These are phyloP conservation scores for Vinca major DNA, from an alignment of 305 asterid genomes.

Conservation along the genomic window DNA sequence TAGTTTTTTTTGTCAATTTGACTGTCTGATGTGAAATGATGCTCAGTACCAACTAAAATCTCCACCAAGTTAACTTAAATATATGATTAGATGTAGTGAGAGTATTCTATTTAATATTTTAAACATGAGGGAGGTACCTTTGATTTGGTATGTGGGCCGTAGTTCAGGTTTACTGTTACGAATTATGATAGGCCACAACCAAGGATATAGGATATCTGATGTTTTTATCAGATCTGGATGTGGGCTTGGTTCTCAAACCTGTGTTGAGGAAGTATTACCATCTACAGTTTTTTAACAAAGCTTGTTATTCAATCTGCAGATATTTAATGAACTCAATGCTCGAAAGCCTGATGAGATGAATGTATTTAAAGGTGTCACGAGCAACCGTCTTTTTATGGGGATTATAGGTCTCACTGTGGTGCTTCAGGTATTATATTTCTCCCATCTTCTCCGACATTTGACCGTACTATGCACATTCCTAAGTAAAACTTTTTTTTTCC, in stretches of 20 bases:
- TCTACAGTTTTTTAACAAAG: not conserved
- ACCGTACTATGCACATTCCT: not conserved
- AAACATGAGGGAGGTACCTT: not conserved
- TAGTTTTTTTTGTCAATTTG: not conserved
- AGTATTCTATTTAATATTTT: not conserved
- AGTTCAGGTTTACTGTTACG: not conserved
- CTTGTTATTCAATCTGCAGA: constrained; percentile 29
- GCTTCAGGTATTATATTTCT: constrained; percentile 55
- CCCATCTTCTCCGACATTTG: not conserved
- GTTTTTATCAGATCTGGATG: not conserved
- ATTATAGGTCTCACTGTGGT: constrained; percentile 55
- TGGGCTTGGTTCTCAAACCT: not conserved
- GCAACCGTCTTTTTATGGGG: constrained; percentile 64
- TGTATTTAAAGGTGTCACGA: constrained; percentile 65
- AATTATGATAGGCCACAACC: not conserved
- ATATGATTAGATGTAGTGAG: not conserved
- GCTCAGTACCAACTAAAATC: not conserved
- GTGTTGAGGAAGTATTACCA: too few species aligned
- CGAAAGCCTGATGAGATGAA: constrained; percentile 86
- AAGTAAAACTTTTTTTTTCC: constrained; percentile 3
- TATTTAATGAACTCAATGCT: constrained; percentile 89
- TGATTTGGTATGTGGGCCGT: not conserved
- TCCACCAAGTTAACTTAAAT: not conserved
- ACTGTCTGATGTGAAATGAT: not conserved
- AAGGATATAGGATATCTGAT: not conserved